Conservation (phyloP, 371 early-diverging fungal genomes). For the Mucor piriformis region DNA sequence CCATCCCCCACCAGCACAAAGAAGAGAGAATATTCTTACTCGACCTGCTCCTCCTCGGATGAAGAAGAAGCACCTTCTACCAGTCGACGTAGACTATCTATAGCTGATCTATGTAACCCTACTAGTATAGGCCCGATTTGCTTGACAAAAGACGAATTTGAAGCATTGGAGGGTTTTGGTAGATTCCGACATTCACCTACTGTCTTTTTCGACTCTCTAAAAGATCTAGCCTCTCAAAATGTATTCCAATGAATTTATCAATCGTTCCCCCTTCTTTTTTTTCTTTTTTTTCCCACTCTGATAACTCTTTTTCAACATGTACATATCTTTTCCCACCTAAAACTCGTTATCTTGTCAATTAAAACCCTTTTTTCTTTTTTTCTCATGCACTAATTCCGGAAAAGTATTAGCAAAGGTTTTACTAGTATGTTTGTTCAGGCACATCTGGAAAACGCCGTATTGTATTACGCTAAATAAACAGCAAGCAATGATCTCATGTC, state of each 20-base stretch:
- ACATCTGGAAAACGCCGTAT: not conserved
- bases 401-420: not conserved
- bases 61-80: constrained; percentile 5
- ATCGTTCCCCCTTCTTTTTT: constrained; percentile 6
- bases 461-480: constrained; percentile 3
- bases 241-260: not conserved
- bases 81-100: constrained; percentile 26
- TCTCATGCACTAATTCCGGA: not conserved
- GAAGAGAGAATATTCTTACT: not conserved
- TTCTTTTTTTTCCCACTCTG: not conserved
- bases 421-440: not conserved
- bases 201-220: constrained; percentile 28
- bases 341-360: not conserved
- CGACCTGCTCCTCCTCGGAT: constrained; percentile 4
- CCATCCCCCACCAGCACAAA: constrained; percentile 2
- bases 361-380: not conserved
- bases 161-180: constrained; percentile 44
- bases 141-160: constrained; percentile 45
- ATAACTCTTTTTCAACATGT: constrained; percentile 1
- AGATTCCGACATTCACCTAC: constrained; percentile 30
- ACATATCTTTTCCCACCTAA: not conserved
- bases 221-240: constrained; percentile 15
- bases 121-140: constrained; percentile 7
- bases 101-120: constrained; percentile 26
- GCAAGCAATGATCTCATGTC: constrained; percentile 16